These are phyloP conservation scores for Magnaporthiopsis incrustans DNA, from an alignment of 2,329 filamentous ascomycete species.

Conservation along the genomic window DNA sequence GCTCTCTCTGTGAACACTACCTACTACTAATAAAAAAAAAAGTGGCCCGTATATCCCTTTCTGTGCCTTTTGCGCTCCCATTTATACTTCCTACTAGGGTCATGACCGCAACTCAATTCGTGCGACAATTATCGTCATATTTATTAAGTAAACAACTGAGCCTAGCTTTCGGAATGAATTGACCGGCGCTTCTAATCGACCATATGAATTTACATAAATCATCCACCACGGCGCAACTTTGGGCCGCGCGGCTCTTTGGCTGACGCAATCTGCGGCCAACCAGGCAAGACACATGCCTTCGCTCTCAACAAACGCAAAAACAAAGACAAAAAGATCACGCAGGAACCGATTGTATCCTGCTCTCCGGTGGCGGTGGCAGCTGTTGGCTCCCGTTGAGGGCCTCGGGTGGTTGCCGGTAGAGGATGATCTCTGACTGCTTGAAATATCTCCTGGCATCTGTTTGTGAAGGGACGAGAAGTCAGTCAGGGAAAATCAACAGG, in stretches of 20 bases:
- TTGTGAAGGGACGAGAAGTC: background rate
- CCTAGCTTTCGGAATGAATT: background rate
- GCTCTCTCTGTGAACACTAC: too few species aligned
- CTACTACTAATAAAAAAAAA: too few species aligned
- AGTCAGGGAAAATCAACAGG: background rate
- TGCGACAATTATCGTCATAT: background rate
- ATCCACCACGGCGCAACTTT: background rate
- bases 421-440: slow-evolving; percentile 97
- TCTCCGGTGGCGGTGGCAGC: slow-evolving; percentile 34
- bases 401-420: slow-evolving; percentile 75
- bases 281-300: too few species aligned
- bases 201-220: background rate
- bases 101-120: too few species aligned
- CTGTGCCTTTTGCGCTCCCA: too few species aligned
- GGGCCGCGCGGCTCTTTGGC: background rate
- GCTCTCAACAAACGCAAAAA: background rate
- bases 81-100: too few species aligned
- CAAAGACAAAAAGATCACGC: slow-evolving; percentile 8
- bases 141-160: background rate
- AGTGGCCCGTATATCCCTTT: too few species aligned
- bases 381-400: slow-evolving; percentile 29
- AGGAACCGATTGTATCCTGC: slow-evolving; percentile 36
- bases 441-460: slow-evolving; percentile 93
- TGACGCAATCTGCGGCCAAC: background rate
- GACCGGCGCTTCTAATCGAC: background rate